Evolutionary conservation across 129 eudicot genomes (phyloP).

Genomic region (Logfia minima): DNA sequence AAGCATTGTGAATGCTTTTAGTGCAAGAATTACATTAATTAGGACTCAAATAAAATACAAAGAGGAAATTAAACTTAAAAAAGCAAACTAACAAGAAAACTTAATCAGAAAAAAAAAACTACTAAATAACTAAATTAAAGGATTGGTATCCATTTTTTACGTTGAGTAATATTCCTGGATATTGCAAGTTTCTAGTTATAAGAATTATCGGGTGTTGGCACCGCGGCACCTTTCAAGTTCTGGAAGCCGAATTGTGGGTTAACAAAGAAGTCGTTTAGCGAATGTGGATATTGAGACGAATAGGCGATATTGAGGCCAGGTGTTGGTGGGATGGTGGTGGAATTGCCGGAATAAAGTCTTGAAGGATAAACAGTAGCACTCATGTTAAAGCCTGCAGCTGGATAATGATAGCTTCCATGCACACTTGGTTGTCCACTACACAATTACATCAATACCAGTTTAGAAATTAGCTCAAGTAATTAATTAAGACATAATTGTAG

Average conservation of each 20-base stretch:
- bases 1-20: no score
- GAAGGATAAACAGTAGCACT: constrained; percentile 42
- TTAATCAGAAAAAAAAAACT: background rate
- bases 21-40: constrained; percentile 5
- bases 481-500: background rate
- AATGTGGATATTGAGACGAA: constrained; percentile 29
- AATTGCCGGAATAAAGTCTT: constrained; percentile 41
- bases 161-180: background rate
- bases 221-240: constrained; percentile 17
- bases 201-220: constrained; percentile 13
- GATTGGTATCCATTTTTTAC: background rate
- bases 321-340: constrained; percentile 37
- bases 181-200: constrained; percentile 11
- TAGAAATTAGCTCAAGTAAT: background rate
- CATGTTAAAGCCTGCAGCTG: constrained; percentile 28
- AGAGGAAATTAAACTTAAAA: background rate
- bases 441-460: background rate
- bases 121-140: background rate
- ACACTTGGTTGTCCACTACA: constrained; percentile 49
- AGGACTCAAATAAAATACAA: background rate
- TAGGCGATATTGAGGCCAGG: constrained; percentile 40
- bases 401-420: constrained; percentile 53
- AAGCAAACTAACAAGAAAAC: no score
- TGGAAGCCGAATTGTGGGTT: constrained; percentile 20
- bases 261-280: constrained; percentile 51